Conservation (phyloP, 2,329 filamentous ascomycete species). For the Fusarium subtropicale region DNA sequence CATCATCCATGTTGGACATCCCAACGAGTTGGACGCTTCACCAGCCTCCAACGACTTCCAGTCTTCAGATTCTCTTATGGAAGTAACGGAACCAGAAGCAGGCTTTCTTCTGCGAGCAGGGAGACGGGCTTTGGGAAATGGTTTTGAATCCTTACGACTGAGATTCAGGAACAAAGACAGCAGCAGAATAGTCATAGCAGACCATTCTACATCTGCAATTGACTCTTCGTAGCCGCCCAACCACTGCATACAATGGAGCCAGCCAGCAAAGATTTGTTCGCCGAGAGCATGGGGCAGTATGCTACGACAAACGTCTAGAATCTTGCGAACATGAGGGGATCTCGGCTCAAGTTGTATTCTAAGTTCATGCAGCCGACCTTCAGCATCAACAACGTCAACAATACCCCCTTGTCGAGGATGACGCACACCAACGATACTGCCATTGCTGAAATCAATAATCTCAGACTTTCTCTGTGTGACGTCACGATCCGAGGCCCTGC, state of each 20-base stretch:
- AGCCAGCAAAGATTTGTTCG: conserved; percentile 73
- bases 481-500: conserved; percentile 65
- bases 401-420: conserved; percentile 69
- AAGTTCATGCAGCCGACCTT: conserved; percentile 72
- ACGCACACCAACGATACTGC: conserved; percentile 65
- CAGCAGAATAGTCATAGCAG: conserved; percentile 71
- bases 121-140: conserved; percentile 43
- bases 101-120: conserved; percentile 50
- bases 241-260: conserved; percentile 82
- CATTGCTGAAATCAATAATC: conserved; percentile 60
- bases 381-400: conserved; percentile 74
- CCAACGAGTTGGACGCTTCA: conserved; percentile 61
- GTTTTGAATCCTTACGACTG: conserved; percentile 53
- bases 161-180: conserved; percentile 73
- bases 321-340: conserved; percentile 69
- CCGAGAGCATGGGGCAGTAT: conserved; percentile 69
- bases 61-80: conserved; percentile 54
- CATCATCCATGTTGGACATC: conserved; percentile 69
- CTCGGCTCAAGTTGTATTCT: conserved; percentile 74
- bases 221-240: conserved; percentile 62
- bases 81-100: conserved; percentile 53
- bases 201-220: conserved; percentile 73
- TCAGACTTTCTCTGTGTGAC: conserved; percentile 58
- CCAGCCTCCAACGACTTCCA: conserved; percentile 62
- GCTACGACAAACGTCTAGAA: conserved; percentile 72